Evolutionary conservation across 352 stramenopile genomes (phyloP).

Genomic region (Pythium folliculosum): DNA sequence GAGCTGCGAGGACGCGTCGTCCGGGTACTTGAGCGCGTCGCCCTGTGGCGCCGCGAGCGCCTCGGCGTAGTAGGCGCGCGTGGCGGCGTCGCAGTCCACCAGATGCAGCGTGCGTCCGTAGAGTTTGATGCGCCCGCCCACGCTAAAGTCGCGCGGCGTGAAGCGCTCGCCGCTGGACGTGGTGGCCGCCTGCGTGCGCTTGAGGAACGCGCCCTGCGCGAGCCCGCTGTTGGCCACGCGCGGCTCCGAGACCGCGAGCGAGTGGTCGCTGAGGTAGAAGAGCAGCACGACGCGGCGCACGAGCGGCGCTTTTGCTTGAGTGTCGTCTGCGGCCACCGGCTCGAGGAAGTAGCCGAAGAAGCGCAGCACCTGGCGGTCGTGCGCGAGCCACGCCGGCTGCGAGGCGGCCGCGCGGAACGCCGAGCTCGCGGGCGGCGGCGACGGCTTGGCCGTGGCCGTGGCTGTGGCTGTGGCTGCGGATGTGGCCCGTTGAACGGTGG

Average conservation of each 20-base stretch:
- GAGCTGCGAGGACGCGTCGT: conserved; percentile 57
- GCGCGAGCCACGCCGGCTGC: conserved; percentile 66
- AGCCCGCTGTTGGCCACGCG: conserved; percentile 87
- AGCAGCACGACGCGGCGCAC: conserved; percentile 72
- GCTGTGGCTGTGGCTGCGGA: not conserved
- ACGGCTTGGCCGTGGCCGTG: not conserved
- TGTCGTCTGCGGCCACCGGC: conserved; percentile 39
- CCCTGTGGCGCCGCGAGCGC: conserved; percentile 39
- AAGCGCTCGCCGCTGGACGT: conserved; percentile 44
- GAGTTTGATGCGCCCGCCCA: conserved; percentile 77
- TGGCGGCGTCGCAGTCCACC: conserved; percentile 89
- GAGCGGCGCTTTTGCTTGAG: conserved; percentile 25
- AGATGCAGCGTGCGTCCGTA: conserved; percentile 83
- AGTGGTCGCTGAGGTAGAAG: conserved; percentile 84
- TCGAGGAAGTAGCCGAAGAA: conserved; percentile 92
- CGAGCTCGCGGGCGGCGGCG: conserved; percentile 28
- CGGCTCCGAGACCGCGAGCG: conserved; percentile 88
- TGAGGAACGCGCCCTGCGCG: conserved; percentile 88
- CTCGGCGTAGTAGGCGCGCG: conserved; percentile 79
- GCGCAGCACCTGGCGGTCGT: conserved; percentile 83
- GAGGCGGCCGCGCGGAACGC: conserved; percentile 46
- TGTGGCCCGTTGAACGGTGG: too few species aligned
- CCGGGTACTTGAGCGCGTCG: conserved; percentile 66
- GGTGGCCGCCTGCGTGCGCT: conserved; percentile 44
- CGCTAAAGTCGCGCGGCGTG: conserved; percentile 70